Base-by-base conservation (phyloP, 208 protist genomes). In the Wallacemonas collosoma region DNA sequence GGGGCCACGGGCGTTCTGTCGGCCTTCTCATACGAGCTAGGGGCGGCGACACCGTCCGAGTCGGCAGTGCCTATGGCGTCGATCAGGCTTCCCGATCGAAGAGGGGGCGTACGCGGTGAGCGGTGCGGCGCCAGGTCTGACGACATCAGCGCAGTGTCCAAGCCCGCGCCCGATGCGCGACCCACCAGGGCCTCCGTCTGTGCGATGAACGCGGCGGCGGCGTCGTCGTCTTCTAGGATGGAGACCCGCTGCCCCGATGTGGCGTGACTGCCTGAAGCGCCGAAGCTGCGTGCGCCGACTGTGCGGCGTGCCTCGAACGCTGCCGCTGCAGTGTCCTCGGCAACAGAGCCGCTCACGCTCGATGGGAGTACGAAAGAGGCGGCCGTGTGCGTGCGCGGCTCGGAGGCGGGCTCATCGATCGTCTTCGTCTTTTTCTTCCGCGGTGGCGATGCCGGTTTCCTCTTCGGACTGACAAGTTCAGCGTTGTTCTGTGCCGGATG, bases 321-420 rank as follows among this genome's bases (percentile, higher is more conserved):
- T 8, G 53, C 53, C 11, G 53, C 53, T 5, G 53, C 53, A 58
- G 53, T n/a, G 53, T 63, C 57, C 0, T 7, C 17, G 9, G 11
- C 44, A 9, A 63, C 4, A n/a, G 57, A 63, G 36, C 36, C 57
- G 57, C 39, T 62, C 38, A 40, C n/a, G n/a, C n/a, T 65, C n/a
- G 41, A 5, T 14, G 60, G 17, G 8, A 65, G 15, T 4, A 1
- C 50, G 60, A 65, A 65, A 41, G 60, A 65, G 60, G 60, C 60
- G 15, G 60, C 60, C 12, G 60, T 65, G 60, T 65, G 60, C n/a
- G 60, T 53, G 60, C 60, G 56, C 51, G 51, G 14, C 51, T 5
- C 14, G 5, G 51, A 6, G 51, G 9, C 26, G 51, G 51, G 9
- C 9, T n/a, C 56, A 41, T n/a, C 4, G 12, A 8, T 62, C 56